These are phyloP conservation scores for Backusella liffmaniae DNA, from an alignment of 192 early-diverging fungal genomes.

Conservation along the genomic window DNA sequence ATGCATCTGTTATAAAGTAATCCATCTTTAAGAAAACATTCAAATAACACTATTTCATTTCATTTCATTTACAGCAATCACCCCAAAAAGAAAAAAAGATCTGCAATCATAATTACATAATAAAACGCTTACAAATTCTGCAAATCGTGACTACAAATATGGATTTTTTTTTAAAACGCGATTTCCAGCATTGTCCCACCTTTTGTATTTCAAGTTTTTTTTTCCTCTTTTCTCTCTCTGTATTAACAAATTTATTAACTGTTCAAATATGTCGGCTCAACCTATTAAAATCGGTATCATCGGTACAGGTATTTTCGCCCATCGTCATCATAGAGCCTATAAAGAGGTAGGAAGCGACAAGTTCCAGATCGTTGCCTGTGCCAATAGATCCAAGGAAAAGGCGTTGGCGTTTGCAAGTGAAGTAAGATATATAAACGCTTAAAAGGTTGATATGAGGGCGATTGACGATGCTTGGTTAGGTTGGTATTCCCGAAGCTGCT, in stretches of 20 bases:
- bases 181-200: background rate
- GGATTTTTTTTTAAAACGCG: background rate
- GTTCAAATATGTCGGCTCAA: background rate
- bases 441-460: background rate
- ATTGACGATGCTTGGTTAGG: constrained; percentile 18
- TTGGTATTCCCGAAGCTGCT: constrained; percentile 30
- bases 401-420: constrained; percentile 35
- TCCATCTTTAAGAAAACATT: background rate
- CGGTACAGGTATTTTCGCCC: constrained; percentile 41
- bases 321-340: constrained; percentile 36
- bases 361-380: constrained; percentile 36
- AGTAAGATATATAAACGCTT: constrained; percentile 1
- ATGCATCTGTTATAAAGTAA: background rate
- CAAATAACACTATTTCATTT: background rate
- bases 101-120: background rate
- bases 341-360: constrained; percentile 25
- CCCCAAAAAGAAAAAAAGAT: background rate
- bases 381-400: constrained; percentile 40
- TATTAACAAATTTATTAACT: background rate
- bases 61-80: background rate
- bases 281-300: constrained; percentile 40
- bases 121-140: background rate
- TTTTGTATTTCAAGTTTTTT: background rate
- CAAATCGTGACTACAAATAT: background rate
- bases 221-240: background rate